Evolutionary conservation across 495 filamentous ascomycete species (phyloP), one percentile per base, ranked within the genome.

Genomic region (Melanomma pulvis-pyrius): DNA sequence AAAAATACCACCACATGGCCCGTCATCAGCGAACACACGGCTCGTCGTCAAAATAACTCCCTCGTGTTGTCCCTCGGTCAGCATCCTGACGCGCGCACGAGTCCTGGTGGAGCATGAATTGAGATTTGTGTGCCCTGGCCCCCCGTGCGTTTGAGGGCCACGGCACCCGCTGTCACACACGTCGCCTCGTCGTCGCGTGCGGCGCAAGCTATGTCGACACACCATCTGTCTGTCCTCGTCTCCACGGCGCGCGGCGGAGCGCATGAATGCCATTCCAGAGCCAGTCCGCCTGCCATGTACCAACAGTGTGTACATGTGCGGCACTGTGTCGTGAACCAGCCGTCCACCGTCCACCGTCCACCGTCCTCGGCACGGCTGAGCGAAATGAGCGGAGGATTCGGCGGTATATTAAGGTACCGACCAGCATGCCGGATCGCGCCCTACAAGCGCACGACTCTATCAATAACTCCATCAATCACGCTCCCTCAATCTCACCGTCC

Each of bases 321-420:
- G 28, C 15, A 41, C 21, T 19, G 13, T 26, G 1, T 3, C 52
- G 28, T n/a, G n/a, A n/a, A n/a, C n/a, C n/a, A n/a, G n/a, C 50
- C 19, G 5, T 17, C 4, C 5, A 22, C 34, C 12, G 22, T 11
- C 34, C n/a, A n/a, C 50, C 19, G 5, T 17, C 4, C 5, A 22
- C 34, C 12, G 22, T 11, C 34, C n/a, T 5, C 17, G 24, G 15
- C 30, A 3, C 19, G 39, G 4, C 17, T 1, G 13, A 9, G 24
- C 39, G 61, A 64, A 41, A 64, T 64, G 61, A 64, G 50, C 50
- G 57, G 30, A 58, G 61, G 61, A 50, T 50, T 13, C 1, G 25
- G 52, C 36, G 49, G 57, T 64, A 47, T 64, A 64, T 64, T 64
- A 64, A 54, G 52, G 61, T 58, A 64, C 61, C 36, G 3, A 58